Base-by-base conservation (phyloP, 148 eudicot genomes). In the Silene conica region DNA sequence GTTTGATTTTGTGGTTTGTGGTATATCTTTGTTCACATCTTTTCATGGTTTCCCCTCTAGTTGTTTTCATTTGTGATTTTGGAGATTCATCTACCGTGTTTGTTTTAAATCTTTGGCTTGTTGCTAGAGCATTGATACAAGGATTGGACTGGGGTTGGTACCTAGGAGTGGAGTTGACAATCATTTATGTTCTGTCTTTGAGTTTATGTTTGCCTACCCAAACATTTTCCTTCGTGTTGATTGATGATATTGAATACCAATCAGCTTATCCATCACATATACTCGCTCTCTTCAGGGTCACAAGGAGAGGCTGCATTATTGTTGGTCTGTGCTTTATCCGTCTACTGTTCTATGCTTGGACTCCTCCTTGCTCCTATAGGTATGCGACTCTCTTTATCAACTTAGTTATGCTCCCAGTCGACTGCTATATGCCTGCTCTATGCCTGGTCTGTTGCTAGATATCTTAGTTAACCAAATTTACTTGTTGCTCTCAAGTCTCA, bases 301-400 rank as follows among this genome's bases (percentile, higher is more conserved):
- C 76, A 88, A 84, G 78, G 86, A 85, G 73, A 78, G 95, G 72
- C 81, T 89, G 15, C 70, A 73, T 70, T 73, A n/a, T n/a, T n/a
- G 86, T 41, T 91, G 94, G 90, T 87, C 85, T 56, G 28, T 74
- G 52, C 67, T 85, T 76, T 90, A n/a, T n/a, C 97, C 20, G 9
- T 82, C 56, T 73, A 85, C 73, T 71, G 77, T 73, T 65, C 85
- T 74, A 78, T 71, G 64, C 76, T 88, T 76, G 91, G 91, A 23
- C 66, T 86, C 61, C 63, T 84, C 69, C 82, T 92, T 72, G 70
- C 80, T 23, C 73, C 83, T 43, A 21, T 84, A 74, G 97, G 95
- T 89, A 88, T 46, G 89, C 41, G 48, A 41, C 25, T 38, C 10
- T 58, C 23, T 54, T 18, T 54, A 10, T 54, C 67, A 10, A n/a